Evolutionary conservation across 768 basidiomycete species (phyloP).

Genomic region (Trametes maxima): DNA sequence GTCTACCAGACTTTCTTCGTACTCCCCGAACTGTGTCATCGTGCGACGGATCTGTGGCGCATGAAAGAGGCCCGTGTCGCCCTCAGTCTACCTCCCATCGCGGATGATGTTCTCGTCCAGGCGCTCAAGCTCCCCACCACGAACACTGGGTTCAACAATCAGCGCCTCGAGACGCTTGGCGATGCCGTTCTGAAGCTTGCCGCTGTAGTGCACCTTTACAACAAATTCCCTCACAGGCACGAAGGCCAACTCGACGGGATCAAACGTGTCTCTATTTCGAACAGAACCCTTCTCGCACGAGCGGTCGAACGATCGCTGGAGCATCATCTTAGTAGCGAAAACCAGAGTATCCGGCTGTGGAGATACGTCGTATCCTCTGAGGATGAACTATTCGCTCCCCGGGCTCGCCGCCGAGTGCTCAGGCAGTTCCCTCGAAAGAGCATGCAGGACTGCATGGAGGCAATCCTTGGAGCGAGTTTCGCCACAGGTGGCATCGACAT

Average conservation of each 20-base stretch:
- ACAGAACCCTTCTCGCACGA: conserved; percentile 66
- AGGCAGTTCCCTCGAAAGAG: conserved; percentile 66
- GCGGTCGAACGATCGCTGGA: conserved; percentile 68
- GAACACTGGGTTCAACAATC: conserved; percentile 69
- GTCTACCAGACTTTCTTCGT: conserved; percentile 55
- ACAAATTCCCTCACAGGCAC: conserved; percentile 73
- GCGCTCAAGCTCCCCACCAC: conserved; percentile 77
- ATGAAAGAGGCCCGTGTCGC: conserved; percentile 51
- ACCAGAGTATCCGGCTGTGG: conserved; percentile 58
- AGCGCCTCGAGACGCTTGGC: conserved; percentile 85
- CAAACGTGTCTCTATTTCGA: conserved; percentile 67
- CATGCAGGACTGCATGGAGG: conserved; percentile 89
- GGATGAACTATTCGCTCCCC: conserved; percentile 37
- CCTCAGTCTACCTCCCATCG: conserved; percentile 64
- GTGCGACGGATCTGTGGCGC: conserved; percentile 67
- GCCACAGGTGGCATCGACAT: conserved; percentile 69
- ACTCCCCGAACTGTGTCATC: conserved; percentile 68
- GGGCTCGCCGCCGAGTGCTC: conserved; percentile 35
- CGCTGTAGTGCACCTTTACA: conserved; percentile 75
- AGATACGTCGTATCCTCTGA: conserved; percentile 47
- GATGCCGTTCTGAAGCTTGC: conserved; percentile 81
- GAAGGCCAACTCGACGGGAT: conserved; percentile 80
- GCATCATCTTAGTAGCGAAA: conserved; percentile 63
- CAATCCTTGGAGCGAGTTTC: conserved; percentile 77
- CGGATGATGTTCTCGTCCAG: conserved; percentile 61